Base-by-base conservation (phyloP, 2,329 filamentous ascomycete species). In the Corinectria fuckeliana region DNA sequence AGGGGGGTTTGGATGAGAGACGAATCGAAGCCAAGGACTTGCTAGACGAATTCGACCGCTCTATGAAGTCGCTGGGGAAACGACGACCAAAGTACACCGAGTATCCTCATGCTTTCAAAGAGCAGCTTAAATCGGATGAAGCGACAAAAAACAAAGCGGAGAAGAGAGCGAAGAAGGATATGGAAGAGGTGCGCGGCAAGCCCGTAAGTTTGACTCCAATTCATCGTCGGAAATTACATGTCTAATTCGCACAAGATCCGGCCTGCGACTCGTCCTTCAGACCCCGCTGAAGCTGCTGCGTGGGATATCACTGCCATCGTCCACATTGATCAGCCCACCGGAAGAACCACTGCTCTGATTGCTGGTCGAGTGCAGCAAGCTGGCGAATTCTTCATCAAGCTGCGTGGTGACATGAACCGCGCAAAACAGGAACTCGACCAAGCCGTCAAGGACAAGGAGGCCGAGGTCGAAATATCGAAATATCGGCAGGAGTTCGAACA, bases 281-380 rank as follows among this genome's bases (percentile, higher is more conserved):
- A 84, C 47, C 72, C 76, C 9, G 74, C 77, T 14, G 81, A 81
- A 56, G 82, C 79, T 21, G 81, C 81, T 21, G 78, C 77, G 3
- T 86, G 83, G 82, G 84, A 86, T 66, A 76, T 79, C 0, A 78
- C 83, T 60, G 82, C 81, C 16, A 78, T 83, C 45, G 78, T 85
- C 13, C 71, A 81, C 54, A 72, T 85, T 58, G 79, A 82, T n/a
- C 70, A 75, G 32, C 66, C 73, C 59, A 73, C 76, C 69, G 70
- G 70, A 34, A 71, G 75, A 61, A 75, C 73, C 1, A 79, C 74
- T 23, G 67, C 74, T 10, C 62, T 78, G 8, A 80, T 82, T 54
- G 81, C 81, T 20, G 71, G 72, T 16, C 78, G 79, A 7, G 83
- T 86, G 16, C 81, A 83, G 55, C 77, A 80, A 28, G 83, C 82